These are phyloP conservation scores for Hordeum vulgare DNA, from an alignment of 176 grass and related monocot species.

Conservation along the genomic window MorexV3_pseudomolecules_assembly NC_058523.1:45209783-45210282, in stretches of 20 bases:
- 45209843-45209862: conserved; percentile 16
- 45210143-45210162: not conserved
- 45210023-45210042: not conserved
- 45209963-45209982: not conserved
- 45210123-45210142: not conserved
- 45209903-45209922: not conserved
- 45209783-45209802: not conserved
- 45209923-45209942: not conserved
- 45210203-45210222: not conserved
- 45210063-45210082: not conserved
- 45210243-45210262: not conserved
- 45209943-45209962: not conserved
- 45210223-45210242: not conserved
- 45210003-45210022: not conserved
- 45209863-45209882: not conserved
- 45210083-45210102: not conserved
- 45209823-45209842: not conserved
- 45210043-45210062: not conserved
- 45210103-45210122: not conserved
- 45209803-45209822: conserved; percentile 9
- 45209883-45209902: conserved; percentile 4
- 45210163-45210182: not conserved
- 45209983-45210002: not conserved
- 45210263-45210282: not conserved
- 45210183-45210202: not conserved